Evolutionary conservation across 2,329 filamentous ascomycete species (phyloP).

Genomic region (Calonectria naviculata): DNA sequence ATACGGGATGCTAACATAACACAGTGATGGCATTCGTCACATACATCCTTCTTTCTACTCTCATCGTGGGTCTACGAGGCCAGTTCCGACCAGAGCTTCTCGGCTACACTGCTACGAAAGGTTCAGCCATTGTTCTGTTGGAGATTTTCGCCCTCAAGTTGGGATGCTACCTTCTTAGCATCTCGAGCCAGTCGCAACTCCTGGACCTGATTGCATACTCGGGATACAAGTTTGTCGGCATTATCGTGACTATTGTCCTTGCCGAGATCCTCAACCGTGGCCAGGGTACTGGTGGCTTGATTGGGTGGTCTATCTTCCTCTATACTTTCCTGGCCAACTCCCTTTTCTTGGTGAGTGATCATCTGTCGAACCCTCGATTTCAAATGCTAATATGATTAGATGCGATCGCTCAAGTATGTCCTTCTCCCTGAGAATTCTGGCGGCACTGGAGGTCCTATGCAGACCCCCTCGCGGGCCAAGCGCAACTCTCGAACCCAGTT

Average conservation of each 20-base stretch:
- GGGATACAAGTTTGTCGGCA: slow-evolving; percentile 98
- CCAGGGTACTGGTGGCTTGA: slow-evolving; percentile 86
- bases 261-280: slow-evolving; percentile 83
- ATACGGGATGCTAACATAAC: slow-evolving; percentile 32
- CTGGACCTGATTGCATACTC: slow-evolving; percentile 96
- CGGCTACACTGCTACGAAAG: slow-evolving; percentile 87
- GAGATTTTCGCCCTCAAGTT: slow-evolving; percentile 93
- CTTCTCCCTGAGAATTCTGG: slow-evolving; percentile 84
- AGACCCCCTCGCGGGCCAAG: slow-evolving; percentile 83
- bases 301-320: slow-evolving; percentile 87
- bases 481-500: slow-evolving; percentile 91
- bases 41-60: slow-evolving; percentile 92
- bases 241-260: slow-evolving; percentile 87
- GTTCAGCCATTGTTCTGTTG: slow-evolving; percentile 83
- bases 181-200: slow-evolving; percentile 93
- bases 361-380: too few relatives aligned
- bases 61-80: slow-evolving; percentile 89
- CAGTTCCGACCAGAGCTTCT: slow-evolving; percentile 95
- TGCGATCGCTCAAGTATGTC: slow-evolving; percentile 95
- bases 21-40: slow-evolving; percentile 94
- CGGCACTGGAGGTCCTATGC: slow-evolving; percentile 72
- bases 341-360: slow-evolving; percentile 82
- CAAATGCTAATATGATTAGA: slow-evolving; percentile 59
- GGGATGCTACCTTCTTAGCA: slow-evolving; percentile 92
- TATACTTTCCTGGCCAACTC: slow-evolving; percentile 97